These are phyloP conservation scores for Citrus mangshanensis DNA, from an alignment of 345 rosid species.

Conservation along the genomic window DNA sequence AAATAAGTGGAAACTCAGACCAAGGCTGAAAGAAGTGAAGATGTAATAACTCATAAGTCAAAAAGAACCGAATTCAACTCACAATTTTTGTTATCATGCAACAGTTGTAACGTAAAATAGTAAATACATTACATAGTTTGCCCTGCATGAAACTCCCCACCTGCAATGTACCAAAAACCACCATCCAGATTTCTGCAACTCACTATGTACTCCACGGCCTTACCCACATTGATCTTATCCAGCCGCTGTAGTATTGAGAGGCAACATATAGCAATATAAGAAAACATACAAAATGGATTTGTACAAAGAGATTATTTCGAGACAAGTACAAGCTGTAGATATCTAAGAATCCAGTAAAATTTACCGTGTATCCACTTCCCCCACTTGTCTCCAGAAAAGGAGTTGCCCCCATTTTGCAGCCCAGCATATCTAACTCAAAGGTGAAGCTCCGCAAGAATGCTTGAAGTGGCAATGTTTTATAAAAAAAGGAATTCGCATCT, in stretches of 20 bases:
- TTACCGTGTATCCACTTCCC: slow-evolving; percentile 97
- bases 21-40: background rate
- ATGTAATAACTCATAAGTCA: background rate
- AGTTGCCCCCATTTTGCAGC: no score
- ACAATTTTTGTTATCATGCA: background rate
- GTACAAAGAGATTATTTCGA: background rate
- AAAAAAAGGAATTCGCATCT: background rate
- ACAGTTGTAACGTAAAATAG: background rate
- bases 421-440: no score
- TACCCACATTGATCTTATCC: slow-evolving; percentile 61
- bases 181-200: slow-evolving; percentile 92
- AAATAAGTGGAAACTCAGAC: background rate
- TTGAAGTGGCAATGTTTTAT: background rate
- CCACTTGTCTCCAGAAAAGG: slow-evolving; percentile 74
- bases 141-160: slow-evolving; percentile 91
- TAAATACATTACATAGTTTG: slow-evolving; percentile 55
- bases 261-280: slow-evolving; percentile 81
- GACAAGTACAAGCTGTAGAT: background rate
- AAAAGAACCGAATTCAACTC: background rate
- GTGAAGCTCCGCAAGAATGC: slow-evolving; percentile 3
- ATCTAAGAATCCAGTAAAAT: slow-evolving; percentile 5
- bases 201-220: slow-evolving; percentile 68
- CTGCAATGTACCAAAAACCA: slow-evolving; percentile 93
- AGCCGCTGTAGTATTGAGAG: slow-evolving; percentile 61
- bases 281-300: slow-evolving; percentile 50